Base-by-base conservation (phyloP, 1,139 yeast genomes). In the Pichia sp. region DNA sequence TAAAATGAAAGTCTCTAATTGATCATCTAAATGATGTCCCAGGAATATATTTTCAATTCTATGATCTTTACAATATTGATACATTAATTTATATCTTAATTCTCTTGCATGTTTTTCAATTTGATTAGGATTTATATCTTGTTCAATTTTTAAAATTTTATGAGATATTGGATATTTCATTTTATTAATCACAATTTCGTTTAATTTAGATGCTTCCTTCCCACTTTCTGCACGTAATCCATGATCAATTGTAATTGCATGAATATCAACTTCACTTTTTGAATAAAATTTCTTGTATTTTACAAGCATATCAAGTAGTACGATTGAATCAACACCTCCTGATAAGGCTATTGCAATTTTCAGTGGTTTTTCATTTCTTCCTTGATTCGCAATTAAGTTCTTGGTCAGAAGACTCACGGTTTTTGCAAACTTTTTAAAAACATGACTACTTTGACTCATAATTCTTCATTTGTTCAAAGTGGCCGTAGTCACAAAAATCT, bases 261-360 rank as follows among this genome's bases (percentile, higher is more conserved):
- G 49, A 1, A 57, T 48, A 13, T 45, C 32, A 3, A 13, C 35
- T 23, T 6, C 35, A 32, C 35, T 48, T 41, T 13, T 24, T 11
- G 27, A 13, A 51, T 45, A 11, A 0, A 20, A 11, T 9, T 24
- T 8, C 37, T 64, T 54, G 51, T 62, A 69, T 35, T 62, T 61
- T 1, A 62, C 51, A 7, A 68, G 50, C 14, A 80, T 59, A 52
- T 69, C 69, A 1, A 83, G 67, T 35, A 84, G 59, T 24, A 84
- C 80, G 74, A 83, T 77, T 2, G 93, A 83, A 54, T 84, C 95
- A 1, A 80, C 88, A 0, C 95, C 95, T 3, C 95, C 95, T 9
- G 87, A 78, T 3, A 84, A 69, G 0, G 89, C 88, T 18, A 72
- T 41, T 2, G 50, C 57, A 2, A 57, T 31, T 10, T 31, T 39